These are phyloP conservation scores for Aquanectria penicillioides DNA, from an alignment of 2,329 filamentous ascomycete species.

Conservation along the genomic window DNA sequence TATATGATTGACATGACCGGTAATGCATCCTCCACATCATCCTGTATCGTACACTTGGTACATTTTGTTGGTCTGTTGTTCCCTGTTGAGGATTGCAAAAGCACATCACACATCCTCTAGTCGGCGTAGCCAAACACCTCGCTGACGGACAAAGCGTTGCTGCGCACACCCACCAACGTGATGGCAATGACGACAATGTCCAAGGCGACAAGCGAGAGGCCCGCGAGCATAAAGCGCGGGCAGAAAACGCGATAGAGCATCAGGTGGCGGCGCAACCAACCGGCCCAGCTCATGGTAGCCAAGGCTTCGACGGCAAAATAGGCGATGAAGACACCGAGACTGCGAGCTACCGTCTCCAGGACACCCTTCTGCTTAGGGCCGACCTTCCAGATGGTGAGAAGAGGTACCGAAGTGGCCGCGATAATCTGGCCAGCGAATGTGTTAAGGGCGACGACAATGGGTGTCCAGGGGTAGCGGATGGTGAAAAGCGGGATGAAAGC, in stretches of 20 bases:
- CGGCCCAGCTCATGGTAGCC: slow-evolving; percentile 91
- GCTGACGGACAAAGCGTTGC: slow-evolving; percentile 80
- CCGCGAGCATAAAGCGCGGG: slow-evolving; percentile 89
- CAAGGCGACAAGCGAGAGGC: slow-evolving; percentile 75
- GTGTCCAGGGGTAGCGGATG: slow-evolving; percentile 90
- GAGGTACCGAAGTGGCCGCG: slow-evolving; percentile 80
- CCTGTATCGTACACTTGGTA: slow-evolving; percentile 29
- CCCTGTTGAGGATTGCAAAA: not conserved
- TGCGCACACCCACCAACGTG: slow-evolving; percentile 77
- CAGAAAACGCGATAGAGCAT: slow-evolving; percentile 97
- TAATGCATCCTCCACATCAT: slow-evolving; percentile 6
- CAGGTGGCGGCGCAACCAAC: slow-evolving; percentile 85
- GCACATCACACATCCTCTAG: slow-evolving; percentile 35
- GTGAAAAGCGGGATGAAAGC: slow-evolving; percentile 89
- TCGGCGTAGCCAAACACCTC: slow-evolving; percentile 89
- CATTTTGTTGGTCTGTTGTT: not conserved
- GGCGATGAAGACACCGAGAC: slow-evolving; percentile 77
- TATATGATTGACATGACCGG: not conserved
- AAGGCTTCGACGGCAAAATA: slow-evolving; percentile 87
- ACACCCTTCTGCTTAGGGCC: slow-evolving; percentile 76
- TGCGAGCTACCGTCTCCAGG: slow-evolving; percentile 75
- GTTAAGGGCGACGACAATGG: slow-evolving; percentile 83
- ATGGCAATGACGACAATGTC: slow-evolving; percentile 79
- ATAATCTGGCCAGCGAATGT: slow-evolving; percentile 91
- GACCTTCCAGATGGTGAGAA: slow-evolving; percentile 89